phyloP scores from a whole-genome alignment of 192 early-diverging fungal genomes.

The Gigaspora rosea region DNA sequence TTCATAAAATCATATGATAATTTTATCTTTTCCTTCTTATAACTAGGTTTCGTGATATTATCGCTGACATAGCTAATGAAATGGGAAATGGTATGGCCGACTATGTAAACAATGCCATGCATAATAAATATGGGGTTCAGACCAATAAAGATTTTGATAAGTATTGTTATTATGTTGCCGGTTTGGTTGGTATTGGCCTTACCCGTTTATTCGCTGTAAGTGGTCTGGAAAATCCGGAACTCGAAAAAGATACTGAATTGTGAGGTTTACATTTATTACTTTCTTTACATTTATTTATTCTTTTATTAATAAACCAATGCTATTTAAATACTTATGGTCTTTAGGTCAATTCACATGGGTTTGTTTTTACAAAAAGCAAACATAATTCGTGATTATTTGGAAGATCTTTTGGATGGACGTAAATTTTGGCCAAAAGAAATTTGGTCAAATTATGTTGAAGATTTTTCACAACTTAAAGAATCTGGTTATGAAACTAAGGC shows the following conservation, averaged over 20 bases:
- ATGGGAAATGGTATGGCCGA: slow-evolving; percentile 99
- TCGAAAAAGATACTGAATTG: slow-evolving; percentile 53
- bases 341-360: slow-evolving; percentile 88
- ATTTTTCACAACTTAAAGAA: slow-evolving; percentile 70
- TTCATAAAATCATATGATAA: not conserved
- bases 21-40: slow-evolving; percentile 1
- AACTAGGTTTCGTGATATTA: slow-evolving; percentile 77
- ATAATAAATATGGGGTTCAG: slow-evolving; percentile 51
- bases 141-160: slow-evolving; percentile 90
- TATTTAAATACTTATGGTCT: not conserved
- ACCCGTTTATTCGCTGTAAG: slow-evolving; percentile 88
- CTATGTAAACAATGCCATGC: slow-evolving; percentile 62
- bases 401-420: slow-evolving; percentile 86
- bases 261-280: slow-evolving; percentile 9
- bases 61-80: slow-evolving; percentile 85
- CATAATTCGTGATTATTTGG: slow-evolving; percentile 93
- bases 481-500: slow-evolving; percentile 67
- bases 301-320: not conserved
- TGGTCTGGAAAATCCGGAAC: slow-evolving; percentile 71
- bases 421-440: slow-evolving; percentile 97
- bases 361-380: slow-evolving; percentile 98
- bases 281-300: not conserved
- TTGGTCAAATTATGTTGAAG: slow-evolving; percentile 82
- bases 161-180: slow-evolving; percentile 98
- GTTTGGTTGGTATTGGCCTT: slow-evolving; percentile 92